phyloP scores from a whole-genome alignment of 257 asterid genomes.

The Solanum appendiculatum region DNA sequence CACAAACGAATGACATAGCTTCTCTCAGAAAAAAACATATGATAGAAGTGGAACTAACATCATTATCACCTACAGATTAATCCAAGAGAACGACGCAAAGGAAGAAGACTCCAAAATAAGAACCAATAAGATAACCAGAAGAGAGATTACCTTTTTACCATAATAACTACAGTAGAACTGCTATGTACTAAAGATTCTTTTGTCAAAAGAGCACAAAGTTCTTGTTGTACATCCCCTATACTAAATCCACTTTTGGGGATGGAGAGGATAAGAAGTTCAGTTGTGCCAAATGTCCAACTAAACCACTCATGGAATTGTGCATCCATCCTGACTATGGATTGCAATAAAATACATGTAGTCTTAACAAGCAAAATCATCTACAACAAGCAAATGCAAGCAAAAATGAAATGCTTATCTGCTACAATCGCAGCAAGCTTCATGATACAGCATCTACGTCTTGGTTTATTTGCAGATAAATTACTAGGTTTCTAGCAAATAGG shows the following conservation, averaged over 20 bases:
- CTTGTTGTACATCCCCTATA: background rate
- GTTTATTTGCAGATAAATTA: background rate
- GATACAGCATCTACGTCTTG: background rate
- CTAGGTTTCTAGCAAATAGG: background rate
- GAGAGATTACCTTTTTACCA: background rate
- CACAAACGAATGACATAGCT: background rate
- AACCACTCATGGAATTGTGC: background rate
- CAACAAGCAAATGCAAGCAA: background rate
- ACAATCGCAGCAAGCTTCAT: background rate
- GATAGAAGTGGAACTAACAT: background rate
- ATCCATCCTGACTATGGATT: background rate
- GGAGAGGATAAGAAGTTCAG: background rate
- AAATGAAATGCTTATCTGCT: background rate
- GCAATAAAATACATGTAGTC: background rate
- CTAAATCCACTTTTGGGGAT: background rate
- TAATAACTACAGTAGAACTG: background rate
- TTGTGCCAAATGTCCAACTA: background rate
- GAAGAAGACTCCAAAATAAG: background rate
- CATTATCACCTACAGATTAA: background rate
- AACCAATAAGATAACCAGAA: background rate
- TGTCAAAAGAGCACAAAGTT: background rate
- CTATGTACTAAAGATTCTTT: background rate
- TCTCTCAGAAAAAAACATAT: background rate
- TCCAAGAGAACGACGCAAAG: background rate
- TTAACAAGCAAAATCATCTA: background rate